A percentile compares a stretch with the other conserved stretches of the same genome.
phyloP scores from a whole-genome alignment of 352 stramenopile genomes.

The Lagenidium giganteum region DNA sequence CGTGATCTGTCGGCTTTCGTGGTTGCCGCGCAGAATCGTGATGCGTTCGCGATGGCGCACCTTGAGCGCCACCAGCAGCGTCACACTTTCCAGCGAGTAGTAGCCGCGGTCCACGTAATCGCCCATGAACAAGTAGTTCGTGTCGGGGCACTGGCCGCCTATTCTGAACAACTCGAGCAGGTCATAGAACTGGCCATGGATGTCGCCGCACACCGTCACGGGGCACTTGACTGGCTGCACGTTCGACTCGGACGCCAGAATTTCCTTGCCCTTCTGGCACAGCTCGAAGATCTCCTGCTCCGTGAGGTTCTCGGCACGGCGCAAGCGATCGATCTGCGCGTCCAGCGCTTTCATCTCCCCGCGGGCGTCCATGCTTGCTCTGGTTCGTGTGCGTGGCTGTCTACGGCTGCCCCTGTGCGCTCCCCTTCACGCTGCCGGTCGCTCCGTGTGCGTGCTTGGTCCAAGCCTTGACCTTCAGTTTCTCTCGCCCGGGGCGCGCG shows the following conservation, averaged over 20 bases:
- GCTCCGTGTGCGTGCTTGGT: too few species aligned
- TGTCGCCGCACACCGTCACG: constrained; percentile 86
- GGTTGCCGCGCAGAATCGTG: constrained; percentile 71
- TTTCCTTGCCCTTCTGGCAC: constrained; percentile 89
- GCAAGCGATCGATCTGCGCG: constrained; percentile 79
- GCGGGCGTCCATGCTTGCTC: constrained; percentile 51
- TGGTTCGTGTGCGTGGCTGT: too few species aligned
- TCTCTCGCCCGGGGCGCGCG: too few species aligned
- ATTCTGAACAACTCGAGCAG: constrained; percentile 87
- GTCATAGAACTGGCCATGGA: constrained; percentile 89
- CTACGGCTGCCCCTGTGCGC: too few species aligned
- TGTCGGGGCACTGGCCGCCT: constrained; percentile 82
- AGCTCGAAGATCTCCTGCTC: constrained; percentile 87
- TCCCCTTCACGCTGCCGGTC: too few species aligned
- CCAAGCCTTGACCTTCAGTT: too few species aligned
- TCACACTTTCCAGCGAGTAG: constrained; percentile 84
- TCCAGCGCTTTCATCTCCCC: constrained; percentile 85
- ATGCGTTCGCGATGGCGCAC: constrained; percentile 84
- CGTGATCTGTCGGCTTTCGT: constrained; percentile 54
- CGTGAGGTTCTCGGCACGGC: constrained; percentile 83
- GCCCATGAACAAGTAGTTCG: constrained; percentile 90
- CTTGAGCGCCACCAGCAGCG: constrained; percentile 80
- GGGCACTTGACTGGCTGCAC: constrained; percentile 82
- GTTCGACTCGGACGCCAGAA: constrained; percentile 79
- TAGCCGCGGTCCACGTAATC: constrained; percentile 89